A percentile compares a stretch with the other conserved stretches of the same genome.
phyloP scores from a whole-genome alignment of 805 yeast genomes.

The Nematodospora valgi region DNA sequence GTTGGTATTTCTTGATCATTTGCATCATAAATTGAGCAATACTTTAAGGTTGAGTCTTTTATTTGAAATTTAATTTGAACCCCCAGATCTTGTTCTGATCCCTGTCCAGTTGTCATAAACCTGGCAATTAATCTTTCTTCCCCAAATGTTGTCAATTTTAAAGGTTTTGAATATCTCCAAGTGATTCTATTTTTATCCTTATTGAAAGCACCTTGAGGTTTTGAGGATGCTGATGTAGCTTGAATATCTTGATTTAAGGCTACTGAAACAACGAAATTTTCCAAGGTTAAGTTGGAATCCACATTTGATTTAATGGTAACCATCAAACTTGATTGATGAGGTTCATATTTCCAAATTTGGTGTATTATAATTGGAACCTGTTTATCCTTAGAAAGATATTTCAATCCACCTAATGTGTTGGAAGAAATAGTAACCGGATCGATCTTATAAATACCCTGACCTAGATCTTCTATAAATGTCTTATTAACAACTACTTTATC shows the following conservation, averaged over 20 bases:
- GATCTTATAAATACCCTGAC: slow-evolving; percentile 34
- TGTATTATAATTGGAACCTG: slow-evolving; percentile 65
- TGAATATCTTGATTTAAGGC: slow-evolving; percentile 57
- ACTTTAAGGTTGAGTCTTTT: slow-evolving; percentile 40
- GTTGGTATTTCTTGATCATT: slow-evolving; percentile 35
- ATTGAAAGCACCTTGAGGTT: slow-evolving; percentile 90
- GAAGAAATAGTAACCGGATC: slow-evolving; percentile 51
- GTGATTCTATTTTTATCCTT: slow-evolving; percentile 82
- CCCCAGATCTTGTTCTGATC: slow-evolving; percentile 71
- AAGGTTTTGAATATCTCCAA: slow-evolving; percentile 61
- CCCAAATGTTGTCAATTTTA: slow-evolving; percentile 32
- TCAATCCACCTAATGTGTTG: slow-evolving; percentile 76
- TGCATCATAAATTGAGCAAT: slow-evolving; percentile 32
- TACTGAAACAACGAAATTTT: slow-evolving; percentile 61
- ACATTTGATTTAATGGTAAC: slow-evolving; percentile 48
- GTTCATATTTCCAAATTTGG: slow-evolving; percentile 90
- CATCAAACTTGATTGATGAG: slow-evolving; percentile 80
- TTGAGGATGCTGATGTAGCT: slow-evolving; percentile 73
- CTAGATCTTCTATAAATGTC: slow-evolving; percentile 26
- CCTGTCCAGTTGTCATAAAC: slow-evolving; percentile 71
- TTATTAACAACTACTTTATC: slow-evolving; percentile 46
- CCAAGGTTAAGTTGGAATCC: slow-evolving; percentile 41
- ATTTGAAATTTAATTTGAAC: slow-evolving; percentile 64
- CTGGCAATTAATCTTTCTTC: slow-evolving; percentile 82
- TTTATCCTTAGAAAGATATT: slow-evolving; percentile 53